Base-by-base conservation (phyloP, 116 monocot species). In the Papilionanthe hybrid region DNA sequence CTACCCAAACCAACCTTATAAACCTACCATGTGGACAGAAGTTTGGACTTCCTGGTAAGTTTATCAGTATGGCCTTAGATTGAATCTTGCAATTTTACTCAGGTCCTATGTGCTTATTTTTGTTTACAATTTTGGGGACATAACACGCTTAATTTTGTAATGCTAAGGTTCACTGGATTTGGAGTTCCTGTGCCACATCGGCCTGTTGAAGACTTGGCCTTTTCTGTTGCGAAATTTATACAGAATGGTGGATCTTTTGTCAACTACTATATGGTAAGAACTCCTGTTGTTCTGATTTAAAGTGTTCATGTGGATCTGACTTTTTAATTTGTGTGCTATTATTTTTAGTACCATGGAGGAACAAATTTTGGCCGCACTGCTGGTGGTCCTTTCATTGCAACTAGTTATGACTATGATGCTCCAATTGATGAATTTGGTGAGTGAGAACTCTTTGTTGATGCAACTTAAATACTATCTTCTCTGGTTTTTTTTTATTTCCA, bases 1-100 rank as follows among this genome's bases (percentile, higher is more conserved):
- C 84, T 82, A 89, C 43, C 94, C 96, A 9, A 97, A 97, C 81
- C 85, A 89, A 80, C 81, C 84, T 15, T 91, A 92, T 80, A 97
- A 97, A 73, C 96, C 96, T 28, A 85, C 78, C 17, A 97, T 97
- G 85, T 97, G 94, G 96, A 97, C 96, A 29, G 97, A 97, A 86
- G 91, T 87, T 66, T 97, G 97, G 97, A 94, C 90, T 72, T 94
- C 86, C 63, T 97, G 97, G 96, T 96, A 88, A 81, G 18, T 76
- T 81, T 67, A 7, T 53, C 15, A 42, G 9, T 25, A 65, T 25
- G 65, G 27, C 53, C 17, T 53, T 53, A 53, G 53, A 12, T 53
- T 53, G 53, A 53, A 53, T 53, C 53, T 53, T 13, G 53, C 53
- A 53, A 4, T 53, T 53, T 15, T 53, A 17, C 15, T 17, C 17